Evolutionary conservation across 352 stramenopile genomes (phyloP), one percentile per base, ranked within the genome.

Genomic region (Globisporangium megalacanthum): DNA sequence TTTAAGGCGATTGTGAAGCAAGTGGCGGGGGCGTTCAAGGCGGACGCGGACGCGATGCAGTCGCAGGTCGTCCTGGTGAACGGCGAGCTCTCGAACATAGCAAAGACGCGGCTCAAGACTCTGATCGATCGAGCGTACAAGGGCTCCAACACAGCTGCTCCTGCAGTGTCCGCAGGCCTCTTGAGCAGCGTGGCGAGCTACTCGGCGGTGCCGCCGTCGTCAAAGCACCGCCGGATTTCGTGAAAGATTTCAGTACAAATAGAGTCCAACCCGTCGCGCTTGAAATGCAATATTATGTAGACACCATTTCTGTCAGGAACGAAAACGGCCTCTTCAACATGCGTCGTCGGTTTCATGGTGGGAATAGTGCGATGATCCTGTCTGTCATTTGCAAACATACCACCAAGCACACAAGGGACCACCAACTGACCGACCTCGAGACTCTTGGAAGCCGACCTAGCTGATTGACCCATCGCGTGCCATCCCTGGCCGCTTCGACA

Each of bases 1-100:
- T 94, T 91, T 60, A 94, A 90, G 50, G 44, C 53, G n/a, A 84
- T 94, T 33, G 80, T 91, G 2, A 91, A 88, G 61, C 64, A 88
- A 61, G 81, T 89, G 7, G 45, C 72, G 6, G 58, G 78, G 11
- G 37, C 78, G 22, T 94, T 94, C 60, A 69, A 71, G 6, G 50
- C 64, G 22, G 82, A 94, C 61, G 70, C 75, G n/a, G 56, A 57
- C 6, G 58, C 64, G 9, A 84, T 89, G 71, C 72, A 90, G 59
- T 92, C 82, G 48, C 53, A 68, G 4, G 52, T 90, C 14, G 44
- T 86, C 6, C 41, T 77, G 2, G 22, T 58, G 22, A 70, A 56
- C 4, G 69, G 68, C 6, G 64, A 86, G 51, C 56, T 94, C 3
- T 77, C 80, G 6, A 70, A 59, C 45, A 58, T 89, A 4, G 74